phyloP scores from a whole-genome alignment of 768 basidiomycete species.

The Tephrocybe rancida region DNA sequence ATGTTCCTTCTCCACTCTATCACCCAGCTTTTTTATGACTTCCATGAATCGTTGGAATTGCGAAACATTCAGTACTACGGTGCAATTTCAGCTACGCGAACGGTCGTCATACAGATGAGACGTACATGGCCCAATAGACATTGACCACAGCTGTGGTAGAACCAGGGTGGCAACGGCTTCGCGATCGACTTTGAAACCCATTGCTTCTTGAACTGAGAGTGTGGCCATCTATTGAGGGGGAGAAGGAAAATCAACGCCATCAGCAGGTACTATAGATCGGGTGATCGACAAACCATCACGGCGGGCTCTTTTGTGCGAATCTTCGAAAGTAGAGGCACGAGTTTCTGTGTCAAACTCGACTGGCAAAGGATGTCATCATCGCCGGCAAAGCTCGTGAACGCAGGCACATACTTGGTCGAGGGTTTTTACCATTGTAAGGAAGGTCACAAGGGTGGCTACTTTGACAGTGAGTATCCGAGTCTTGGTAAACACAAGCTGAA shows the following conservation, averaged over 20 bases:
- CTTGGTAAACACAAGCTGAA: constrained; percentile 88
- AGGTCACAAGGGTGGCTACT: constrained; percentile 84
- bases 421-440: constrained; percentile 85
- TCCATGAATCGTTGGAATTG: constrained; percentile 95
- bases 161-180: constrained; percentile 91
- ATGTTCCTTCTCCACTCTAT: constrained; percentile 93
- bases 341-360: constrained; percentile 90
- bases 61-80: constrained; percentile 69
- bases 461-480: constrained; percentile 91
- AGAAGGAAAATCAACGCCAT: background rate
- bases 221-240: constrained; percentile 85
- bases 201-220: constrained; percentile 88
- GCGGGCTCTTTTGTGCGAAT: constrained; percentile 96
- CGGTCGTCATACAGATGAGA: constrained; percentile 12
- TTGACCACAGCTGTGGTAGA: constrained; percentile 91
- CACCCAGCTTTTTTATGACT: constrained; percentile 74
- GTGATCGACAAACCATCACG: constrained; percentile 68
- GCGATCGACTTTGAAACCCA: constrained; percentile 93
- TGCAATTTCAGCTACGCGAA: constrained; percentile 5
- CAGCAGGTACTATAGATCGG: background rate
- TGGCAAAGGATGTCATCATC: constrained; percentile 25
- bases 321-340: constrained; percentile 92
- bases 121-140: constrained; percentile 95
- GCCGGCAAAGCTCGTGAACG: background rate
- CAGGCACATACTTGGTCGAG: constrained; percentile 72